These are phyloP conservation scores for Tritrichomonas foetus DNA, from an alignment of 208 protist genomes.

Conservation along the genomic window DNA sequence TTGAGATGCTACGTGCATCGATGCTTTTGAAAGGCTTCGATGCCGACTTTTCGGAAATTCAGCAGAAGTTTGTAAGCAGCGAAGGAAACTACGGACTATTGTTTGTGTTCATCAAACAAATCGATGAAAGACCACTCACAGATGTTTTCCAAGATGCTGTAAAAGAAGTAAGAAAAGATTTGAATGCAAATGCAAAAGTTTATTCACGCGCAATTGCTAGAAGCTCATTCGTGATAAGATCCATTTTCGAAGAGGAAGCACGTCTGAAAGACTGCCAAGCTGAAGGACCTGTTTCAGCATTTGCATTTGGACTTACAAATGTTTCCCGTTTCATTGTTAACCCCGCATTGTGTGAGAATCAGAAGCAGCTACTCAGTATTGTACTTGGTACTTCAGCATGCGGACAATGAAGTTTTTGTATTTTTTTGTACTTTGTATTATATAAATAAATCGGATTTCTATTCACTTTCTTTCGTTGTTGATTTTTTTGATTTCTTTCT, in stretches of 20 bases:
- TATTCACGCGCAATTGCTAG: not conserved
- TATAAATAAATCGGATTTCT: no score
- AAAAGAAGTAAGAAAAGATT: not conserved
- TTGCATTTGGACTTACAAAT: not conserved
- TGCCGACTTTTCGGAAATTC: not conserved
- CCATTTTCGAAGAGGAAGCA: not conserved
- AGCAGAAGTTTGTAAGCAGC: not conserved
- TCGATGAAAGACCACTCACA: not conserved
- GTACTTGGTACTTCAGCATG: no score
- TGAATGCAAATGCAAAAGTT: not conserved
- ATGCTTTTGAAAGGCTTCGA: not conserved
- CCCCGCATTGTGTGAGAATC: no score
- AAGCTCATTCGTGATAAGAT: not conserved
- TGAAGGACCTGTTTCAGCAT: not conserved
- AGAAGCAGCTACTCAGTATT: no score
- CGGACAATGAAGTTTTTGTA: no score
- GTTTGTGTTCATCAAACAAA: conserved; percentile 21
- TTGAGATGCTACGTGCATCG: conserved; percentile 66
- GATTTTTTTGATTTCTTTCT: no score
- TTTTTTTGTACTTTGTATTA: no score
- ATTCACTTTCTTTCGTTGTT: no score
- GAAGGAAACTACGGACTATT: conserved; percentile 29
- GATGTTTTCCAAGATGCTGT: not conserved
- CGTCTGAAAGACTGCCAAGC: not conserved
- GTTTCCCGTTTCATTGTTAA: not conserved